Conservation (phyloP, 148 eudicot species). For the Arbutus unedo region DNA sequence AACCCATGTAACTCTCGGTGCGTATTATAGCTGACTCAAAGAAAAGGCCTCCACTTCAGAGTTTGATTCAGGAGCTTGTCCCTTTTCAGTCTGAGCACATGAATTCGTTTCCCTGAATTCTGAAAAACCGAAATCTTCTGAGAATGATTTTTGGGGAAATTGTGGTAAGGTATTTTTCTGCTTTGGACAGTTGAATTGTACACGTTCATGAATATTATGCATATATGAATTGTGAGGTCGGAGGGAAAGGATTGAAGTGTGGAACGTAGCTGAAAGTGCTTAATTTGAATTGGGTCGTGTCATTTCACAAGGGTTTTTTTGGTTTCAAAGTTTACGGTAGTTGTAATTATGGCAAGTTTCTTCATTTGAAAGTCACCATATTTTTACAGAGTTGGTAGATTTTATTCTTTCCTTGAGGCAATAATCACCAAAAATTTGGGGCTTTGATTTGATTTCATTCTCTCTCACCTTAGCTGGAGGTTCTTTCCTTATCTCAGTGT, state of each 20-base stretch:
- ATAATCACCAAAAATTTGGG: background rate
- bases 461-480: no score
- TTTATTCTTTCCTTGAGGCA: constrained; percentile 10
- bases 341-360: background rate
- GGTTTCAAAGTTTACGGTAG: constrained; percentile 5
- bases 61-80: background rate
- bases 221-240: background rate
- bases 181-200: background rate
- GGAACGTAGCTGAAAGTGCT: background rate
- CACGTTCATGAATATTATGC: background rate
- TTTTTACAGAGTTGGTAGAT: background rate
- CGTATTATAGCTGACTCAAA: background rate
- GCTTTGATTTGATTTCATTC: background rate
- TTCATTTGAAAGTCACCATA: constrained; percentile 6
- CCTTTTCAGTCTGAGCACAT: no score
- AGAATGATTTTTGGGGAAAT: background rate
- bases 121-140: no score
- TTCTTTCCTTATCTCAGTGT: no score
- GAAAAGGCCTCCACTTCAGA: background rate
- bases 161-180: background rate
- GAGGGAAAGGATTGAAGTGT: background rate
- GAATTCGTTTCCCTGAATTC: no score
- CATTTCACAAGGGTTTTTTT: constrained; percentile 11
- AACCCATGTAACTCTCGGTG: constrained; percentile 5
- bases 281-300: constrained; percentile 17